Conservation (phyloP, 164 flowering plant species). For the Aristolochia californica region DNA sequence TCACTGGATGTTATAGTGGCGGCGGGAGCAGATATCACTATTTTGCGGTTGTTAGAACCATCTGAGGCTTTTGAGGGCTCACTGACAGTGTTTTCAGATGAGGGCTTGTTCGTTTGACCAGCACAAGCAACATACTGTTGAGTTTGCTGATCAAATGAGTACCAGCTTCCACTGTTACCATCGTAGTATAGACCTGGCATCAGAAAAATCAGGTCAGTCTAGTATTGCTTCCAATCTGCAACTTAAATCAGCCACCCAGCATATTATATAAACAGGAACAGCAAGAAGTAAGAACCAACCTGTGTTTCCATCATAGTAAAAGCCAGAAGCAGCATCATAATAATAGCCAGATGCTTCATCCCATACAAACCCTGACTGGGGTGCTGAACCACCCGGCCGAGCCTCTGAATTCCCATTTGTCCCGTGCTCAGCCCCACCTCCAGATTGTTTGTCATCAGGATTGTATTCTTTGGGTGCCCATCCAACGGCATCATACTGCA, state of each 20-base stretch:
- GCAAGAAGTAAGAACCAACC: conserved; percentile 25
- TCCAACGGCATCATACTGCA: conserved; percentile 95
- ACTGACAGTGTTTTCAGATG: conserved; percentile 34
- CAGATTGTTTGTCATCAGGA: conserved; percentile 73
- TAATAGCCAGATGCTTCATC: conserved; percentile 99
- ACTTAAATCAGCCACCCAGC: too few species aligned
- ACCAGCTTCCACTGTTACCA: conserved; percentile 86
- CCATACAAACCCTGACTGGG: conserved; percentile 96
- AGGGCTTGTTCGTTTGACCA: conserved; percentile 49
- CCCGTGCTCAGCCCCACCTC: conserved; percentile 36
- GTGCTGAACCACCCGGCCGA: conserved; percentile 49
- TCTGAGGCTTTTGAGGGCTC: conserved; percentile 53
- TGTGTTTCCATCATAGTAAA: conserved; percentile 91
- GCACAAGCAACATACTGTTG: conserved; percentile 80
- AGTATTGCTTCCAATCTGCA: too few species aligned
- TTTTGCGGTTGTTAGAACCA: conserved; percentile 48
- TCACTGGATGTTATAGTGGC: conserved; percentile 57
- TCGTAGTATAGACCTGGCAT: conserved; percentile 90
- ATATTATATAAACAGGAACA: too few species aligned
- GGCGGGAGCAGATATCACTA: conserved; percentile 95
- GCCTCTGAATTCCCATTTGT: conserved; percentile 20
- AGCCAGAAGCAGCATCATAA: conserved; percentile 97
- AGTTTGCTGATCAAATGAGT: conserved; percentile 74
- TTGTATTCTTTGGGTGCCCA: conserved; percentile 99
- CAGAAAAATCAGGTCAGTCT: background rate